Evolutionary conservation across 1,284 basidiomycete genomes (phyloP).

Genomic region (Cryptococcus maquisensis): DNA sequence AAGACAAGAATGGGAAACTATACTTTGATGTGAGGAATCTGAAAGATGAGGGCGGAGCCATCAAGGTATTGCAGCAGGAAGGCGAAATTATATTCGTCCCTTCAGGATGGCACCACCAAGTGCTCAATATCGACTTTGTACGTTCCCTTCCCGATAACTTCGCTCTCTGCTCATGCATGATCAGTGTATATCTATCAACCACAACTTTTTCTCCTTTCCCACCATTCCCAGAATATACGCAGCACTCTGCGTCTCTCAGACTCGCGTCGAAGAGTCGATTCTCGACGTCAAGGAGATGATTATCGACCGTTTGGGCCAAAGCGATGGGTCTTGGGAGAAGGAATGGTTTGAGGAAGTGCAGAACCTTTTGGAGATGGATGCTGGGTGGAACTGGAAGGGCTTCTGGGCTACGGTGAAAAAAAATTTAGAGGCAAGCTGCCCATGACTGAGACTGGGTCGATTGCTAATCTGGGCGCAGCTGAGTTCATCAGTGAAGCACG

Average conservation of each 20-base stretch:
- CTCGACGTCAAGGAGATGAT: constrained; percentile 52
- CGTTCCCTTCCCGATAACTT: background rate
- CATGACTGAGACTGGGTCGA: background rate
- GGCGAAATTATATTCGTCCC: constrained; percentile 53
- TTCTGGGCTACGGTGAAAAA: constrained; percentile 41
- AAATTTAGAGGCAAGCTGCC: constrained; percentile 28
- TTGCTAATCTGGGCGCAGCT: constrained; percentile 11
- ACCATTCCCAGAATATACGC: constrained; percentile 52
- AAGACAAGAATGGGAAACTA: constrained; percentile 24
- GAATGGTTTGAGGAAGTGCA: constrained; percentile 53
- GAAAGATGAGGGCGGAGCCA: constrained; percentile 30
- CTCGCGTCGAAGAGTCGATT: constrained; percentile 49
- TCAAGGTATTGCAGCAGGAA: constrained; percentile 38
- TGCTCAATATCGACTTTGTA: constrained; percentile 45
- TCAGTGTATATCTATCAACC: constrained; percentile 52
- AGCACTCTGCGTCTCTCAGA: constrained; percentile 46
- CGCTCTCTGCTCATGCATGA: background rate
- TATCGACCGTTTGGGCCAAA: constrained; percentile 12
- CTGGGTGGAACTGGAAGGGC: constrained; percentile 51
- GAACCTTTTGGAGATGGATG: constrained; percentile 48
- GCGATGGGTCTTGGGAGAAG: constrained; percentile 39
- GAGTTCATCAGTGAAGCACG: constrained; percentile 19
- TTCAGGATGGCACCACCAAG: constrained; percentile 51
- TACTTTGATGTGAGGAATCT: constrained; percentile 46
- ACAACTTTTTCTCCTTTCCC: constrained; percentile 54